Evolutionary conservation across 176 grass and related monocot species (phyloP), one percentile per base, ranked within the genome.

Genomic region (Oryza brachyantha): DNA sequence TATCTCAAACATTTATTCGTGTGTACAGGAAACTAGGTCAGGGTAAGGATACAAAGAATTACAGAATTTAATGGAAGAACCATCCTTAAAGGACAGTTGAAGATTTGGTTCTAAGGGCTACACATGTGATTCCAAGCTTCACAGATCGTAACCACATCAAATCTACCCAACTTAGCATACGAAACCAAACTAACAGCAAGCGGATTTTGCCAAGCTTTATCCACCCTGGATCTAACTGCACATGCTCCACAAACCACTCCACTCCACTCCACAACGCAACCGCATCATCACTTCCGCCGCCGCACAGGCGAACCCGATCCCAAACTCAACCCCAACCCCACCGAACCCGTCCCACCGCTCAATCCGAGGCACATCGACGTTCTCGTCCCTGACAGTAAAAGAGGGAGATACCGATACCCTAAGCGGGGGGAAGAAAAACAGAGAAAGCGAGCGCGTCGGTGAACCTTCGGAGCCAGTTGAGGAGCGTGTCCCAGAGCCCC

Each of bases 401-500:
- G 69, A 60, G 39, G 52, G 55, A 10, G 55, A 10, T 19, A 21
- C n/a, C n/a, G n/a, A n/a, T n/a, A n/a, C 35, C 17, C 38, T 14
- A 39, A 66, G 24, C 28, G 2, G 10, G 11, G 52, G 48, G 41
- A 38, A 61, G 17, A 0, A 3, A 28, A n/a, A n/a, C n/a, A 61
- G 19, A 29, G 59, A 17, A 54, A 14, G 16, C 10, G 16, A 36
- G 25, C 0, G 17, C 0, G 21, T 11, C 14, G 40, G 26, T 26
- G 57, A 77, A 98, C 95, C 95, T 98, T 66, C 90, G 92, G 64
- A 98, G 92, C 92, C 95, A 98, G 70, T 98, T 98, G 76, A 98
- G 95, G 54, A 98, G 83, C 64, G 92, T 87, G 59, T 98, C 95
- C 78, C 84, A 89, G 42, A 98, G 85, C 65, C 95, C 95, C 95